These are phyloP conservation scores for Aspergillus sparsus DNA, from an alignment of 495 filamentous ascomycete genomes.

Conservation along the genomic window DNA sequence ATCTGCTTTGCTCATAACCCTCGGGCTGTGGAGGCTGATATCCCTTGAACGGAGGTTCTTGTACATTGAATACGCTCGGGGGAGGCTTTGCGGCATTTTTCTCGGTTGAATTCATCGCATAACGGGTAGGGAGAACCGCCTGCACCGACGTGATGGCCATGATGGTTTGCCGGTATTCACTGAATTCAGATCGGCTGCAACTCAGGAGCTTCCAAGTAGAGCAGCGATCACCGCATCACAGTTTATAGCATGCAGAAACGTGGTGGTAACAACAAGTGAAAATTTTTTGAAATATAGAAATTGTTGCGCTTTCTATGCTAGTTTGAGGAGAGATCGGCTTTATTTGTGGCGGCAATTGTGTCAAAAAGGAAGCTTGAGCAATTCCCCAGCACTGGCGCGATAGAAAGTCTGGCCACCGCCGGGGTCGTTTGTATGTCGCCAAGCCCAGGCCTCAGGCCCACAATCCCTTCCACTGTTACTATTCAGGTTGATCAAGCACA, in stretches of 20 bases:
- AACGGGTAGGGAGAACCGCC: conserved; percentile 40
- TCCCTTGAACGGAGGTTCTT: conserved; percentile 78
- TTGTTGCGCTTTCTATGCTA: conserved; percentile 2
- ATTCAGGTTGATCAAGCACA: neutral
- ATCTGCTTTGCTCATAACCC: conserved; percentile 62
- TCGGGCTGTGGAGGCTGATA: conserved; percentile 67
- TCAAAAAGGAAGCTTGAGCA: conserved; percentile 7
- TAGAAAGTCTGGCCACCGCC: conserved; percentile 23
- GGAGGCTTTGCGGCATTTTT: conserved; percentile 48
- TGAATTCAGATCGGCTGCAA: conserved; percentile 31
- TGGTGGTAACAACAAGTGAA: neutral
- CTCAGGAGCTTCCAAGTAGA: conserved; percentile 29
- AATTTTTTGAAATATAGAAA: neutral
- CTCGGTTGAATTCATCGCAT: conserved; percentile 35
- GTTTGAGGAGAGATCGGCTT: conserved; percentile 2
- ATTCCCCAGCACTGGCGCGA: conserved; percentile 20
- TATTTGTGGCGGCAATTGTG: conserved; percentile 10
- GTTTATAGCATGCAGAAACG: conserved; percentile 18
- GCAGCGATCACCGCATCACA: conserved; percentile 38
- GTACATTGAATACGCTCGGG: conserved; percentile 53
- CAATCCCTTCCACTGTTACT: neutral
- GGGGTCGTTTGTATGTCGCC: conserved; percentile 24
- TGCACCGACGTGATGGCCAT: conserved; percentile 54
- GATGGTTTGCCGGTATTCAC: conserved; percentile 28
- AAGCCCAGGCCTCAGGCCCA: conserved; percentile 17